Evolutionary conservation across 257 asterid genomes (phyloP).

Genomic region (Marsdenia floribunda): DNA sequence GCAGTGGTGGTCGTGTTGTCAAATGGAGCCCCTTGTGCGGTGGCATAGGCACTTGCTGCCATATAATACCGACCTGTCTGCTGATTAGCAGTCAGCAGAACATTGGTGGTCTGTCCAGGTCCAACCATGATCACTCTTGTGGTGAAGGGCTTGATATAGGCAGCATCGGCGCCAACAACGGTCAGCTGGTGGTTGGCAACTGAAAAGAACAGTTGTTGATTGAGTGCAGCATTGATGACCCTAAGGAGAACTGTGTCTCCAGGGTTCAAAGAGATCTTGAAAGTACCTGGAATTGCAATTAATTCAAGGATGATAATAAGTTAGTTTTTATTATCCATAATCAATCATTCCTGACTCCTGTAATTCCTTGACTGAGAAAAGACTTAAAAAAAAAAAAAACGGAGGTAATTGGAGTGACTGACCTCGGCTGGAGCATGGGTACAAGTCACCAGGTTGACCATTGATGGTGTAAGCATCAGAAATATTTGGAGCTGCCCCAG

Average conservation of each 20-base stretch:
- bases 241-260: conserved; percentile 54
- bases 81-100: conserved; percentile 57
- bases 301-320: background rate
- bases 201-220: conserved; percentile 60
- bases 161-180: conserved; percentile 59
- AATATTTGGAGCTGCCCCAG: conserved; percentile 46
- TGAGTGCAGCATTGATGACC: conserved; percentile 68
- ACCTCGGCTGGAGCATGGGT: conserved; percentile 37
- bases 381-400: no score
- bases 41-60: conserved; percentile 47
- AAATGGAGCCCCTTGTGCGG: conserved; percentile 54
- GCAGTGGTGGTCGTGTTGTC: conserved; percentile 69
- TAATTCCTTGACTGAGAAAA: no score
- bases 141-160: conserved; percentile 44
- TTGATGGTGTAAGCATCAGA: conserved; percentile 68
- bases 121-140: conserved; percentile 51
- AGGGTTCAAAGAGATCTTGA: conserved; percentile 32
- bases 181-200: conserved; percentile 53
- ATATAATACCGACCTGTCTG: conserved; percentile 49
- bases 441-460: conserved; percentile 59
- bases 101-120: conserved; percentile 71
- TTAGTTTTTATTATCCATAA: no score
- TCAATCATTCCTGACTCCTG: no score
- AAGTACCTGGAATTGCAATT: conserved; percentile 30
- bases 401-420: background rate